phyloP scores from a whole-genome alignment of 352 stramenopile species.

The Phytopythium litorale region DNA sequence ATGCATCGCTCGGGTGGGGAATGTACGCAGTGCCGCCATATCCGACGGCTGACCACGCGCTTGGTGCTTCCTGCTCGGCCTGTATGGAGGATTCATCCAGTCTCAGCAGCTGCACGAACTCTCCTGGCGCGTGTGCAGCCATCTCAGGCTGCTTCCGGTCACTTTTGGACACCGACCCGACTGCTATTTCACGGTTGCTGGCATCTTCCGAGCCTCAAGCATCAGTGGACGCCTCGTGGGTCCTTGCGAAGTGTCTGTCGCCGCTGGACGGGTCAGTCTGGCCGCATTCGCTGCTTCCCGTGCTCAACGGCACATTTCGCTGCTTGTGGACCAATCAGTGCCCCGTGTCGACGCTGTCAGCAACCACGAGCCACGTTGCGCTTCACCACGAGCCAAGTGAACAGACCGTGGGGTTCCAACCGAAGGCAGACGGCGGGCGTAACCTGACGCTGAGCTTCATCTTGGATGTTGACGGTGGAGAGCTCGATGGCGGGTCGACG shows the following conservation, averaged over 20 bases:
- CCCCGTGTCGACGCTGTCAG: conserved; percentile 6
- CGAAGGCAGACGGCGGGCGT: neutral
- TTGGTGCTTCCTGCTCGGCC: neutral
- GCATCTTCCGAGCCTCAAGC: neutral
- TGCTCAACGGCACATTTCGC: conserved; percentile 10
- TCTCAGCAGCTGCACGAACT: neutral
- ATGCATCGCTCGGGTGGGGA: neutral
- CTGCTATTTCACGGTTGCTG: conserved; percentile 9
- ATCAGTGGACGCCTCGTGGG: conserved; percentile 13
- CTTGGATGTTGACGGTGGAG: conserved; percentile 7
- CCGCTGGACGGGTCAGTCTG: conserved; percentile 15
- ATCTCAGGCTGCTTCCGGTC: conserved; percentile 8
- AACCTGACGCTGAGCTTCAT: conserved; percentile 11
- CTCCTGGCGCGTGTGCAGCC: neutral
- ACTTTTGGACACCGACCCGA: neutral
- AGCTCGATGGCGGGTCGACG: conserved; percentile 1
- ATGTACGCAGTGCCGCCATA: neutral
- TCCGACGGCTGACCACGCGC: neutral
- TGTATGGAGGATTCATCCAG: neutral
- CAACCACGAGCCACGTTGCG: conserved; percentile 2
- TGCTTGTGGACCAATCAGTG: conserved; percentile 15
- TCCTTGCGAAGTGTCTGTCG: conserved; percentile 14
- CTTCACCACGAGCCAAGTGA: conserved; percentile 10
- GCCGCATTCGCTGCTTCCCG: conserved; percentile 8
- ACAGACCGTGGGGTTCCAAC: conserved; percentile 11